Conservation (phyloP, 169 alveolate species). For the Cystoisospora suis region DNA sequence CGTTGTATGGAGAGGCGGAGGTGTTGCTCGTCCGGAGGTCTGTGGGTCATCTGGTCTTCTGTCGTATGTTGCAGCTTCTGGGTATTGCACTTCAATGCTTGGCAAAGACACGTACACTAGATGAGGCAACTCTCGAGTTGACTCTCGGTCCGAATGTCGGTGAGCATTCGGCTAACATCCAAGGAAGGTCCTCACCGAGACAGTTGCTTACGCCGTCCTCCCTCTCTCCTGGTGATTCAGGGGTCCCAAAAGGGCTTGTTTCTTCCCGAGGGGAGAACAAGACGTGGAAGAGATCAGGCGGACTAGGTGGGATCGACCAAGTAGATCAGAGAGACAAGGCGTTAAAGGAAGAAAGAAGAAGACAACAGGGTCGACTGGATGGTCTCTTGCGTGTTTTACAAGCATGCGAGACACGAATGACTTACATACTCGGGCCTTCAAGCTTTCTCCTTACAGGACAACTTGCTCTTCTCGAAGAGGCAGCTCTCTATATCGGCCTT, state of each 20-base stretch:
- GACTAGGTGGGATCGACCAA: background rate
- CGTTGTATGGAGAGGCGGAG: background rate
- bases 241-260: background rate
- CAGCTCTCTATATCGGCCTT: background rate
- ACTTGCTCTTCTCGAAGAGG: slow-evolving; percentile 22
- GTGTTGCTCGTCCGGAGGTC: background rate
- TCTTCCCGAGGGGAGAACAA: background rate
- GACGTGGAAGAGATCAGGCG: background rate
- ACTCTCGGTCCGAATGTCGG: too few relatives aligned
- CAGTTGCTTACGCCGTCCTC: background rate
- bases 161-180: too few relatives aligned
- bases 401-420: background rate
- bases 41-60: background rate
- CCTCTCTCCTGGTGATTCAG: background rate
- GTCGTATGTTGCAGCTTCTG: background rate
- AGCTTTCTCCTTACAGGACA: background rate
- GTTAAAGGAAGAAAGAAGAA: background rate
- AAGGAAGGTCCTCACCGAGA: too few relatives aligned
- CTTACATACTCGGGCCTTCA: background rate
- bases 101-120: too few relatives aligned
- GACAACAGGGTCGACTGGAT: background rate
- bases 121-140: too few relatives aligned
- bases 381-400: background rate
- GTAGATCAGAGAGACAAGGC: background rate
- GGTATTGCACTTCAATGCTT: background rate